Percentiles rank a stretch among this genome's conserved stretches.
phyloP scores from a whole-genome alignment of 495 filamentous ascomycete species.

The Rusavskia elegans region DNA sequence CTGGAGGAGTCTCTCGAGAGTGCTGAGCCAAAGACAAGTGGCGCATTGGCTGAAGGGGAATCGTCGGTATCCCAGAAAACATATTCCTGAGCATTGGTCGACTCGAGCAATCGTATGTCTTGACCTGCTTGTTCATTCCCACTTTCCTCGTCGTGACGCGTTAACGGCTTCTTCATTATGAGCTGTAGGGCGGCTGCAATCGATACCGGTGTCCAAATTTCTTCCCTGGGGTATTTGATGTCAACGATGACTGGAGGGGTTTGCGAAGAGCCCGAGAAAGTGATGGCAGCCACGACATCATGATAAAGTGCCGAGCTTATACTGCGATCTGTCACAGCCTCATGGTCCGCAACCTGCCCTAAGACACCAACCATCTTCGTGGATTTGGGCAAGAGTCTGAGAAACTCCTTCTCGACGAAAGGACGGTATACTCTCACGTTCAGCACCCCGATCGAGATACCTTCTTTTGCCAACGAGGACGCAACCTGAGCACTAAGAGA shows the following conservation, averaged over 20 bases:
- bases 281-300: conserved; percentile 72
- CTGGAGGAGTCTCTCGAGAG: conserved; percentile 57
- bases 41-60: conserved; percentile 47
- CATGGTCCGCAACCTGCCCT: conserved; percentile 42
- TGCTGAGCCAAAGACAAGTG: conserved; percentile 50
- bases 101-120: conserved; percentile 31
- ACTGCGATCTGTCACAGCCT: conserved; percentile 46
- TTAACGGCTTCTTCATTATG: conserved; percentile 36
- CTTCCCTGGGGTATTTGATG: conserved; percentile 73
- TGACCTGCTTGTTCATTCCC: conserved; percentile 19
- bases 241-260: conserved; percentile 50
- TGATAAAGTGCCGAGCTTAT: conserved; percentile 71
- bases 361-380: conserved; percentile 55
- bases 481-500: conserved; percentile 74
- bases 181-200: conserved; percentile 53
- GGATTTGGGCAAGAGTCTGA: conserved; percentile 59
- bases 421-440: conserved; percentile 88
- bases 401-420: conserved; percentile 86
- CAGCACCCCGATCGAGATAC: conserved; percentile 65
- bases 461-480: conserved; percentile 49
- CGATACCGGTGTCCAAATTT: conserved; percentile 66
- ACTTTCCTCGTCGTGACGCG: conserved; percentile 22
- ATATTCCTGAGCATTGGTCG: conserved; percentile 53
- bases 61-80: conserved; percentile 86
- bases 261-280: conserved; percentile 53